Evolutionary conservation across 2,329 filamentous ascomycete genomes (phyloP).

Genomic region (Trichoderma sp.): DNA sequence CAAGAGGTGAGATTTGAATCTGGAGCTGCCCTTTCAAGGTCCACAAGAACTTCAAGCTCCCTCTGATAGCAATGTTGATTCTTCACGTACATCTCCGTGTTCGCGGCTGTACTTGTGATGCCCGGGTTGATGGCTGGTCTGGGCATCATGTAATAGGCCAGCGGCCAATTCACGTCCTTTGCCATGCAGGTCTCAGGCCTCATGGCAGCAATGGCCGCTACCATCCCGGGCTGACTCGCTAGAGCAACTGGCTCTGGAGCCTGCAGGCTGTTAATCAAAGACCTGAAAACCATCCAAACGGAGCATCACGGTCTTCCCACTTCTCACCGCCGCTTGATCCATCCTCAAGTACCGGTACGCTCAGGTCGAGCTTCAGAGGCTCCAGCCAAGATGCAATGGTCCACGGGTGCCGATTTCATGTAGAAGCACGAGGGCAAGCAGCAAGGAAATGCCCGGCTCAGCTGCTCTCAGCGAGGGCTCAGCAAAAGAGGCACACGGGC

Average conservation of each 20-base stretch:
- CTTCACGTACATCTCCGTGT: too few relatives aligned
- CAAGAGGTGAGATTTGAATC: too few relatives aligned
- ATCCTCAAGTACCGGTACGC: slow-evolving; percentile 3
- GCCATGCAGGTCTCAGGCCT: slow-evolving; percentile 23
- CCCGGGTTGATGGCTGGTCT: not conserved
- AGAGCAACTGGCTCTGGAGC: not conserved
- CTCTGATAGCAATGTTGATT: too few relatives aligned
- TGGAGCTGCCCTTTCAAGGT: too few relatives aligned
- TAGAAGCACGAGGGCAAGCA: too few relatives aligned
- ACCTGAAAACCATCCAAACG: slow-evolving; percentile 17
- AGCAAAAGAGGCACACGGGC: not conserved
- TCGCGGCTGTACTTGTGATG: not conserved
- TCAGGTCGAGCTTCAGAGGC: not conserved
- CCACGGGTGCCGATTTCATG: too few relatives aligned
- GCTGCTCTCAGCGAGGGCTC: not conserved
- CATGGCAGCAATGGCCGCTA: slow-evolving; percentile 1
- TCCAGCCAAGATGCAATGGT: not conserved
- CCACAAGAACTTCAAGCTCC: too few relatives aligned
- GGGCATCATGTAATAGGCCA: not conserved
- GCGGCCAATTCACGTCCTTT: slow-evolving; percentile 9
- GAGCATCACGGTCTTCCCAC: slow-evolving; percentile 11
- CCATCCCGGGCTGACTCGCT: slow-evolving; percentile 15
- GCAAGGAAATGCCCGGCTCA: not conserved
- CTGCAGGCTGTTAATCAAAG: not conserved
- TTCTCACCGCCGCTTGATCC: slow-evolving; percentile 24